These are phyloP conservation scores for Apium graveolens DNA, from an alignment of 129 eudicot species.

Conservation along the genomic window DNA sequence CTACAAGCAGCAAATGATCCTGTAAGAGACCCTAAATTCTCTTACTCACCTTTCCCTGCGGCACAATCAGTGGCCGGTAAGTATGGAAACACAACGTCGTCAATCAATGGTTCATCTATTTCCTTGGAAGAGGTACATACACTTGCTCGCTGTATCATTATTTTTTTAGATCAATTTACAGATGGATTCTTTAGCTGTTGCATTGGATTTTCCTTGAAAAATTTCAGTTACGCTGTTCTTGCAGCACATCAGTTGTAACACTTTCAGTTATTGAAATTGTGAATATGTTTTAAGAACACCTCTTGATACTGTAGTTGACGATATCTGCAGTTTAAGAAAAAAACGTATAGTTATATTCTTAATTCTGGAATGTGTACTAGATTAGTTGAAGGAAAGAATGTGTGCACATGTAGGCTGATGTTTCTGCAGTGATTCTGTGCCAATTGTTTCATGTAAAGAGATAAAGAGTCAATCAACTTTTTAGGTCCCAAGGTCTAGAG, in stretches of 20 bases:
- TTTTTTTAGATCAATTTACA: background rate
- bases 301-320: background rate
- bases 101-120: conserved; percentile 50
- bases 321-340: background rate
- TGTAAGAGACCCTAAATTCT: conserved; percentile 59
- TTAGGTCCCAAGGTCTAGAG: background rate
- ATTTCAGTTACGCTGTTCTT: background rate
- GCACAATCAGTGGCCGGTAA: conserved; percentile 58
- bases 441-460: background rate
- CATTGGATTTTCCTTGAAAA: background rate
- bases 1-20: conserved; percentile 57
- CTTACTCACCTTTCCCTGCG: conserved; percentile 65
- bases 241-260: background rate
- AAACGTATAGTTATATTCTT: background rate
- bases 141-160: background rate
- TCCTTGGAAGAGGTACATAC: conserved; percentile 74
- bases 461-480: background rate
- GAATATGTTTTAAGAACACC: background rate
- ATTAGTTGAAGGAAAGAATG: background rate
- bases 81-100: conserved; percentile 53
- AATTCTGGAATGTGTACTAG: background rate
- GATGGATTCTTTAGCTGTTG: background rate
- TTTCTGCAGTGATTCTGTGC: background rate
- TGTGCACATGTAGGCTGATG: background rate
- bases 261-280: background rate